Evolutionary conservation across 805 yeast genomes (phyloP).

Genomic region (Wickerhamiella azyma): DNA sequence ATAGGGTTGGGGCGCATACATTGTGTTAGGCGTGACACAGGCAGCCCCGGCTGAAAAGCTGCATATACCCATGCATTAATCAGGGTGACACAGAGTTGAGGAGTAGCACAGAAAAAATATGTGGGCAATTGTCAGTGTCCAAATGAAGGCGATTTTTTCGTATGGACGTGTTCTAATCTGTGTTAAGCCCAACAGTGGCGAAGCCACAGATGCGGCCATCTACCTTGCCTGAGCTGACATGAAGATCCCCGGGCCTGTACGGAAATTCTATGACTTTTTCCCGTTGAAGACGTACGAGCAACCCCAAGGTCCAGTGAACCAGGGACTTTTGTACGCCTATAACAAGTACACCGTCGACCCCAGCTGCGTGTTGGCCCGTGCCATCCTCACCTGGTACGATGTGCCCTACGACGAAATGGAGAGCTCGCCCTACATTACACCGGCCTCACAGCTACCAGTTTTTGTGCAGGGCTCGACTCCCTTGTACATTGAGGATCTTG

Average conservation of each 20-base stretch:
- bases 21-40: too few species aligned
- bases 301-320: constrained; percentile 1
- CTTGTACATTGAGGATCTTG: constrained; percentile 3
- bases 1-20: too few species aligned
- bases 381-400: constrained; percentile 12
- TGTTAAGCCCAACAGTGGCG: too few species aligned
- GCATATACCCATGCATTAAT: too few species aligned
- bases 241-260: constrained; percentile 22
- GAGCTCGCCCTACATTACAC: constrained; percentile 15
- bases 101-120: too few species aligned
- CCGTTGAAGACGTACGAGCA: constrained; percentile 20
- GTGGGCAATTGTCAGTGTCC: too few species aligned
- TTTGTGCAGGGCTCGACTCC: constrained; percentile 2
- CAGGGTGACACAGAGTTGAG: too few species aligned
- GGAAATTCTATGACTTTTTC: constrained; percentile 23
- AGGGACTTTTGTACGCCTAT: constrained; percentile 17
- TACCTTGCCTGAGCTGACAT: constrained; percentile 4
- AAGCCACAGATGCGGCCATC: too few species aligned
- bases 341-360: constrained; percentile 23
- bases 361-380: constrained; percentile 17
- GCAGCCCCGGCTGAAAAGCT: too few species aligned
- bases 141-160: too few species aligned
- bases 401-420: background rate
- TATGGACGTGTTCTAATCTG: too few species aligned
- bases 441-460: constrained; percentile 13